These are phyloP conservation scores for Vanilla planifolia DNA, from an alignment of 106 monocot genomes.

Conservation along the genomic window DNA sequence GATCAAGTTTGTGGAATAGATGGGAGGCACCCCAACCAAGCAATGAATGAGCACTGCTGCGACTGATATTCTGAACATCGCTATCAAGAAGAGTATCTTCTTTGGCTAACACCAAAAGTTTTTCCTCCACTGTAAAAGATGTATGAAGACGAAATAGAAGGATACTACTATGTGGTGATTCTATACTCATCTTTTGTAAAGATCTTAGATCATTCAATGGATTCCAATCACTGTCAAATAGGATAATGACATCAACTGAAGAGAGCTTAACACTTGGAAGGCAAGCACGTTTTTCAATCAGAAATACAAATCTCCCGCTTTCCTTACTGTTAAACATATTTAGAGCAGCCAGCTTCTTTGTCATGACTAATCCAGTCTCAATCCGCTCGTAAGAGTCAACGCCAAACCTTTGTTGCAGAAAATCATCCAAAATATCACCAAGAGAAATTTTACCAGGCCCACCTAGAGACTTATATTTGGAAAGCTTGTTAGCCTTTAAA, in stretches of 20 bases:
- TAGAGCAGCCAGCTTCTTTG: slow-evolving; percentile 53
- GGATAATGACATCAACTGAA: slow-evolving; percentile 78
- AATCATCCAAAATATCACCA: slow-evolving; percentile 93
- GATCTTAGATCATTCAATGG: slow-evolving; percentile 72
- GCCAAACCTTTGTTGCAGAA: slow-evolving; percentile 87
- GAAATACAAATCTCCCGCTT: slow-evolving; percentile 77
- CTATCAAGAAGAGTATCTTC: slow-evolving; percentile 51
- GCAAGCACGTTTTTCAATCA: slow-evolving; percentile 87
- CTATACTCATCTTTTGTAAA: slow-evolving; percentile 70
- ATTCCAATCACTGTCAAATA: slow-evolving; percentile 93
- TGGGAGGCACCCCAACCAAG: slow-evolving; percentile 78
- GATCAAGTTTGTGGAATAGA: slow-evolving; percentile 56
- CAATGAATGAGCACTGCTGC: slow-evolving; percentile 49
- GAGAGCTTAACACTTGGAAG: slow-evolving; percentile 74
- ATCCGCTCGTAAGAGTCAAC: slow-evolving; percentile 76
- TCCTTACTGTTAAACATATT: slow-evolving; percentile 75
- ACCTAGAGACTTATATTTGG: slow-evolving; percentile 41
- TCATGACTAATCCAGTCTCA: slow-evolving; percentile 48
- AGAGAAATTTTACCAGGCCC: slow-evolving; percentile 52
- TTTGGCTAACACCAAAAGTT: slow-evolving; percentile 62
- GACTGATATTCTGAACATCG: slow-evolving; percentile 42
- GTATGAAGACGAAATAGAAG: slow-evolving; percentile 79
- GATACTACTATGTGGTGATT: slow-evolving; percentile 36
- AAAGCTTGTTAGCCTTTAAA: slow-evolving; percentile 12
- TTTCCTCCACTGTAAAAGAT: slow-evolving; percentile 78